Evolutionary conservation across 345 rosid species (phyloP).

Genomic region (Anacardium occidentale): DNA sequence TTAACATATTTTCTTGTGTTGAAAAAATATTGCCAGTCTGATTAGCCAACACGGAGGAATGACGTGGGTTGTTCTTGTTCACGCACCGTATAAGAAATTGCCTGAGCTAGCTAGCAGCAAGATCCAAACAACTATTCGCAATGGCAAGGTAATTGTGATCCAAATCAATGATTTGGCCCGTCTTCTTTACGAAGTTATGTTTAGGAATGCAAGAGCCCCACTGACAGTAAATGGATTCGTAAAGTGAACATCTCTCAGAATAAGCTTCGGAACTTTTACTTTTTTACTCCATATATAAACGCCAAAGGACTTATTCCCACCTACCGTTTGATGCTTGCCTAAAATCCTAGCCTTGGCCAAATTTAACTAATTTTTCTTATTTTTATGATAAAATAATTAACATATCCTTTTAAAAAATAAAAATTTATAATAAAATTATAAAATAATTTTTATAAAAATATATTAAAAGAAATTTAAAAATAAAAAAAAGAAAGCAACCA

Average conservation of each 20-base stretch:
- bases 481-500: too few relatives aligned
- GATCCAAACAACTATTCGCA: background rate
- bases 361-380: too few relatives aligned
- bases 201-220: background rate
- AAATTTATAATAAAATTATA: too few relatives aligned
- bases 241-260: background rate
- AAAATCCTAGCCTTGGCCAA: too few relatives aligned
- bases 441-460: too few relatives aligned
- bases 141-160: background rate
- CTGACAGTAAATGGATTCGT: background rate
- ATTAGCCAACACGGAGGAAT: background rate
- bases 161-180: conserved; percentile 2
- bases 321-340: too few relatives aligned
- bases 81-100: background rate
- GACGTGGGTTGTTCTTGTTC: background rate
- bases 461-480: too few relatives aligned
- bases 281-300: too few relatives aligned
- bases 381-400: too few relatives aligned
- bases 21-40: background rate
- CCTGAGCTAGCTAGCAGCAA: background rate
- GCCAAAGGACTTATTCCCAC: background rate
- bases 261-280: background rate
- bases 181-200: background rate
- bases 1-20: background rate
- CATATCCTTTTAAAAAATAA: too few relatives aligned